Conservation (phyloP, 1,284 basidiomycete species). For the Microbotryum lychnidis-dioicae region DNA sequence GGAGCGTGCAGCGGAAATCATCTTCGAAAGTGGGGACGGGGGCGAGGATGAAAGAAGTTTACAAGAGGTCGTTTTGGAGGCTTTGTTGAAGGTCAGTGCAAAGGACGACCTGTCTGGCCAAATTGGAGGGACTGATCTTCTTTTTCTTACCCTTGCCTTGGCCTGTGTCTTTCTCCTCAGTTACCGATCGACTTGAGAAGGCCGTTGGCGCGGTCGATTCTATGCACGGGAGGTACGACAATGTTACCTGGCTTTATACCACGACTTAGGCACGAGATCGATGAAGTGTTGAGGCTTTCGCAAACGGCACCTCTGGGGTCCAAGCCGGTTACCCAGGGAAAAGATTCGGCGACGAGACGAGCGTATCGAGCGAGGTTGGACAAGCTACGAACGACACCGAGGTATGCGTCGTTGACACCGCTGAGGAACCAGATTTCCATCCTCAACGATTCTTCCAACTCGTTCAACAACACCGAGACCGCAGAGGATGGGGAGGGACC, state of each 20-base stretch:
- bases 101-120: too few species aligned
- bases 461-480: slow-evolving; percentile 12
- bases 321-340: neutral
- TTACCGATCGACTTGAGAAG: slow-evolving; percentile 80
- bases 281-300: slow-evolving; percentile 39
- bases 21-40: slow-evolving; percentile 76
- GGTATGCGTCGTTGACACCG: slow-evolving; percentile 60
- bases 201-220: slow-evolving; percentile 66
- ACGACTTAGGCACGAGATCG: slow-evolving; percentile 66
- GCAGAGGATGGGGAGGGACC: neutral
- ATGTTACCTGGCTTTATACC: slow-evolving; percentile 88
- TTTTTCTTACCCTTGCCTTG: too few species aligned
- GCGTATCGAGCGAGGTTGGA: slow-evolving; percentile 10
- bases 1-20: slow-evolving; percentile 77
- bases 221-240: slow-evolving; percentile 78
- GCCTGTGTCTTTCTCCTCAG: slow-evolving; percentile 42
- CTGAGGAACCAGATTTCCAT: slow-evolving; percentile 65
- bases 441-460: slow-evolving; percentile 63
- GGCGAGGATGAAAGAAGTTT: slow-evolving; percentile 59
- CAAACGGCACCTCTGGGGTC: neutral
- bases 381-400: slow-evolving; percentile 49
- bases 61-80: slow-evolving; percentile 67
- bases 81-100: slow-evolving; percentile 59
- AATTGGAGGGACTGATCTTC: too few species aligned
- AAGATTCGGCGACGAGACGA: slow-evolving; percentile 24